Evolutionary conservation across 148 eudicot species (phyloP).

Genomic region (Rhododendron ovatum): DNA sequence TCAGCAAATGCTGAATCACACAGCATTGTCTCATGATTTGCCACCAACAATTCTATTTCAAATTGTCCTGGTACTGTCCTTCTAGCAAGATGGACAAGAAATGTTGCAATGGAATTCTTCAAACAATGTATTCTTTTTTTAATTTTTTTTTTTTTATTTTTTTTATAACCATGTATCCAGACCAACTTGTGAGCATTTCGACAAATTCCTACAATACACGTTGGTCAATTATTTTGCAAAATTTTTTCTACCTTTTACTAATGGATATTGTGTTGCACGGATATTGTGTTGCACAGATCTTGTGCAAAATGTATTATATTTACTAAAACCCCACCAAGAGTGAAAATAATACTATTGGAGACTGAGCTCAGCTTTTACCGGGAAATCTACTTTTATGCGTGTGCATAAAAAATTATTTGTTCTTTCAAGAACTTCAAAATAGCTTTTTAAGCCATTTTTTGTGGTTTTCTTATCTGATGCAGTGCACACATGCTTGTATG

Average conservation of each 20-base stretch:
- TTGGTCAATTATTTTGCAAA: neutral
- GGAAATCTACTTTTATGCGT: neutral
- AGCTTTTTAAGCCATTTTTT: slow-evolving; percentile 47
- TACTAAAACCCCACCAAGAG: neutral
- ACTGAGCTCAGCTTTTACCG: neutral
- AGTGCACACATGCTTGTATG: slow-evolving; percentile 25
- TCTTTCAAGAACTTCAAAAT: slow-evolving; percentile 48
- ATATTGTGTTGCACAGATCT: neutral
- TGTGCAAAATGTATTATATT: neutral
- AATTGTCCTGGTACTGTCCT: neutral
- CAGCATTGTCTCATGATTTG: too few relatives aligned
- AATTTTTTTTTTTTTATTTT: too few relatives aligned
- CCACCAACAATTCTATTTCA: neutral
- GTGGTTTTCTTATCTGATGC: slow-evolving; percentile 45
- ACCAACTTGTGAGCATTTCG: too few relatives aligned
- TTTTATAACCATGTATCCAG: too few relatives aligned
- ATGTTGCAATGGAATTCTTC: neutral
- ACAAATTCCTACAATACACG: neutral
- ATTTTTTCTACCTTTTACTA: neutral
- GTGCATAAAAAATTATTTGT: slow-evolving; percentile 9
- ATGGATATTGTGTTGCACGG: neutral
- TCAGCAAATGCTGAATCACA: neutral
- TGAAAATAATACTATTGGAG: neutral
- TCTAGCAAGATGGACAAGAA: neutral
- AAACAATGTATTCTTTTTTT: neutral